A percentile compares a stretch with the other conserved stretches of the same genome.
Conservation (phyloP, 148 eudicot species). For the Cornus kousa region DNA sequence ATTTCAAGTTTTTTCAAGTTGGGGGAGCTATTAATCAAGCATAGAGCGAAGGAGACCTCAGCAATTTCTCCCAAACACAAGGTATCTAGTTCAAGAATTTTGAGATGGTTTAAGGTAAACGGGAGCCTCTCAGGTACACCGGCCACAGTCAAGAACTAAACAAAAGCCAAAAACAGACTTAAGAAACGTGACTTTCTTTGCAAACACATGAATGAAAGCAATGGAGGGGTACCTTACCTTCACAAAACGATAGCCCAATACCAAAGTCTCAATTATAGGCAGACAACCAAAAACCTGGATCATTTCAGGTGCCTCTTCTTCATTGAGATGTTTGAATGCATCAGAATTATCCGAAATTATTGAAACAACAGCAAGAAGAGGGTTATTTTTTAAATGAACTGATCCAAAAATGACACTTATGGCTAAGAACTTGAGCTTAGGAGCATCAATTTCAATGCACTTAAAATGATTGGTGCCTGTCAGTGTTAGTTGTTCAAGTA, state of each 20-base stretch:
- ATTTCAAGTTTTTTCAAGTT: neutral
- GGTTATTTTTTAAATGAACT: neutral
- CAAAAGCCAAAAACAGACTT: neutral
- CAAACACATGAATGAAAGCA: too few relatives aligned
- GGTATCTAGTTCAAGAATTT: neutral
- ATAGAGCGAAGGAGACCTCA: neutral
- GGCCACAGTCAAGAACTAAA: neutral
- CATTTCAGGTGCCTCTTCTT: neutral
- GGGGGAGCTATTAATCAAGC: conserved; percentile 16
- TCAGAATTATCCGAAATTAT: neutral
- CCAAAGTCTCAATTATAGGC: neutral
- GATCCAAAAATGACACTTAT: neutral
- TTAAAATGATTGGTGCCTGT: neutral
- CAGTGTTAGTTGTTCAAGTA: conserved; percentile 1
- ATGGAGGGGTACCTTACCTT: neutral
- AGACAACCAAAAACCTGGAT: neutral
- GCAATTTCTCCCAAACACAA: neutral
- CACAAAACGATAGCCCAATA: neutral
- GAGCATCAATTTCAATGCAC: neutral
- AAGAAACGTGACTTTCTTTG: neutral
- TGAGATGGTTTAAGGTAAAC: neutral
- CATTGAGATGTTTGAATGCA: neutral
- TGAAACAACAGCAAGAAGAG: neutral
- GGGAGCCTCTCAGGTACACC: conserved; percentile 1
- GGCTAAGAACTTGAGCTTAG: neutral